Evolutionary conservation across 805 yeast genomes (phyloP).

Genomic region (Yarrowia yakushimensis): DNA sequence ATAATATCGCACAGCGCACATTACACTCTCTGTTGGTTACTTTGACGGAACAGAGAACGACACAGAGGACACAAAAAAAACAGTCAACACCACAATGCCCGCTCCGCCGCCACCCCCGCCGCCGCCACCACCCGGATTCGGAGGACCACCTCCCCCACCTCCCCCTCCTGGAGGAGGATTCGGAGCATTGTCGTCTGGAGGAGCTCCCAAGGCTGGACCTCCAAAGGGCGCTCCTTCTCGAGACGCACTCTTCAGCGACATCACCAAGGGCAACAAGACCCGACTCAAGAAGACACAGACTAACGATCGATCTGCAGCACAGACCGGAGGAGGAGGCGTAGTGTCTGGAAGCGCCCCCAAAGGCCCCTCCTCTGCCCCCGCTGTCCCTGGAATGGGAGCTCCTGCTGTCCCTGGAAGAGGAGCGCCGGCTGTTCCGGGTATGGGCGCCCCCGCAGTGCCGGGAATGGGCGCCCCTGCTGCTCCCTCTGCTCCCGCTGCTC

Average conservation of each 20-base stretch:
- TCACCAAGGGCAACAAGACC: constrained; percentile 57
- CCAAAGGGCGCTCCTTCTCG: constrained; percentile 36
- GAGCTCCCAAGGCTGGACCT: constrained; percentile 31
- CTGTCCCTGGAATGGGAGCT: constrained; percentile 29
- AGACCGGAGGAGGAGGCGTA: constrained; percentile 42
- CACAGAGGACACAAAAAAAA: neutral
- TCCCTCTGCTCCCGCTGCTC: constrained; percentile 33
- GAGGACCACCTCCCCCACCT: constrained; percentile 39
- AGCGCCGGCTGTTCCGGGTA: constrained; percentile 33
- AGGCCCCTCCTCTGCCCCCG: constrained; percentile 34
- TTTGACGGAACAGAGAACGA: neutral
- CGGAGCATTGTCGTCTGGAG: constrained; percentile 33
- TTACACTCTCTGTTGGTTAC: neutral
- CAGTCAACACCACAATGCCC: constrained; percentile 44
- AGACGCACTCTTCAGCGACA: constrained; percentile 66
- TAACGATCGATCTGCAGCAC: constrained; percentile 63
- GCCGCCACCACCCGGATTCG: constrained; percentile 43
- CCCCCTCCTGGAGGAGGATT: constrained; percentile 37
- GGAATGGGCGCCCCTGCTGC: constrained; percentile 37
- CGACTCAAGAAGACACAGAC: constrained; percentile 59
- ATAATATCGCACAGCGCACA: constrained; percentile 23
- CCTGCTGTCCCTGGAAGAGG: constrained; percentile 35
- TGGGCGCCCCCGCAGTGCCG: constrained; percentile 28
- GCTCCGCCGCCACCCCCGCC: constrained; percentile 60
- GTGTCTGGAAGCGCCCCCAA: constrained; percentile 27